phyloP scores from a whole-genome alignment of 306 rosid species.

The Rosa chinensis region DNA sequence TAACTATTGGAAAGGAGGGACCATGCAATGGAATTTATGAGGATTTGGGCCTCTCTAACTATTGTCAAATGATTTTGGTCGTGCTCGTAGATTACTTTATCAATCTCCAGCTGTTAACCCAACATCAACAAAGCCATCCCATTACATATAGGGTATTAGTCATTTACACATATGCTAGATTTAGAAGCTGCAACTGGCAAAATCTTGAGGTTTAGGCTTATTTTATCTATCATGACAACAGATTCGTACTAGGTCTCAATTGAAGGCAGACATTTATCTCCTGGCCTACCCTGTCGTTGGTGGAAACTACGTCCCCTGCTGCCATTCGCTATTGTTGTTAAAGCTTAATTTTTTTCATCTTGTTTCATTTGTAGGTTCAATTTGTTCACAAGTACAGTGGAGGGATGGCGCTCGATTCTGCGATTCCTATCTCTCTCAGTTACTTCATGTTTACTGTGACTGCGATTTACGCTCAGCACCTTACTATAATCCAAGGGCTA shows the following conservation, averaged over 20 bases:
- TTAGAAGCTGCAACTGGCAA: neutral
- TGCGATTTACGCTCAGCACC: constrained; percentile 52
- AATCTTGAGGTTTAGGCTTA: too few species aligned
- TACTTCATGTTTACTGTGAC: constrained; percentile 40
- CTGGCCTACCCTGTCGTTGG: neutral
- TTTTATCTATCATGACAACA: too few species aligned
- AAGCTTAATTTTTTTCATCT: neutral
- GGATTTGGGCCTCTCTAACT: too few species aligned
- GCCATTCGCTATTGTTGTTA: neutral
- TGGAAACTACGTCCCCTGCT: neutral
- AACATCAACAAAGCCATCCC: too few species aligned
- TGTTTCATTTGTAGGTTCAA: constrained; percentile 43
- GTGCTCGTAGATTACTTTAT: too few species aligned
- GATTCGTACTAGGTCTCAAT: too few species aligned
- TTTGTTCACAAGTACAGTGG: constrained; percentile 74
- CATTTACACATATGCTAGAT: neutral
- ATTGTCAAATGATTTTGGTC: too few species aligned
- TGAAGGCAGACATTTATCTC: neutral
- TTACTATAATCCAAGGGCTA: constrained; percentile 31
- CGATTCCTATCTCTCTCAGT: constrained; percentile 36
- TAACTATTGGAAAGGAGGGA: too few species aligned
- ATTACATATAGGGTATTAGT: too few species aligned
- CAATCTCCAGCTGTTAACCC: too few species aligned
- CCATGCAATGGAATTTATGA: too few species aligned
- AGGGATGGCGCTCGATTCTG: constrained; percentile 43